A percentile compares a stretch with the other conserved stretches of the same genome.
phyloP scores from a whole-genome alignment of 805 yeast genomes.

The Zygoascus biomembranicola region DNA sequence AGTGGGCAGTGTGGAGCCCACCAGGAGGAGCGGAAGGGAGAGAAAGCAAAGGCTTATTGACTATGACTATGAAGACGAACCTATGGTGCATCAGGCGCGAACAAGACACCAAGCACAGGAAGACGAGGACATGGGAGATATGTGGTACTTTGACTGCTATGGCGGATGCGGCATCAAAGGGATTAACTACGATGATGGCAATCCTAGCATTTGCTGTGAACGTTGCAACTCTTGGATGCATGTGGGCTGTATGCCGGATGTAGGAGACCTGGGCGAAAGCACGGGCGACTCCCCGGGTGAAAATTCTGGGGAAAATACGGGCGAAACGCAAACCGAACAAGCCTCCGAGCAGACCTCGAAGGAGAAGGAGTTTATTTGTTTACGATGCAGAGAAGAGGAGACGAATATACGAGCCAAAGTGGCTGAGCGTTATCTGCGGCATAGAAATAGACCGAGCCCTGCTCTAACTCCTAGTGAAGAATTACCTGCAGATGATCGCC shows the following conservation, averaged over 20 bases:
- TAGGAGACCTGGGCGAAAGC: constrained; percentile 2
- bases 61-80: not conserved
- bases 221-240: constrained; percentile 37
- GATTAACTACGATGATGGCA: constrained; percentile 34
- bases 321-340: not conserved
- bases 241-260: constrained; percentile 26
- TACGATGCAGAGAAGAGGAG: not conserved
- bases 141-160: constrained; percentile 34
- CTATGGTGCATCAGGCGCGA: constrained; percentile 2
- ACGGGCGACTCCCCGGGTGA: not conserved
- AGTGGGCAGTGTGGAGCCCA: constrained; percentile 5
- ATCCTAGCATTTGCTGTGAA: constrained; percentile 30
- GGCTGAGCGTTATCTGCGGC: not conserved
- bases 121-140: constrained; percentile 3
- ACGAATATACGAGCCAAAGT: not conserved
- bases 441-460: not conserved
- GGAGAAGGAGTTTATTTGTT: not conserved
- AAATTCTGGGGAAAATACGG: not conserved
- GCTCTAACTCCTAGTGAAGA: too few relatives aligned
- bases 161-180: constrained; percentile 30
- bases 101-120: constrained; percentile 8
- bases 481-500: too few relatives aligned
- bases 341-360: not conserved
- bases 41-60: not conserved
- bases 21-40: constrained; percentile 5